phyloP scores from a whole-genome alignment of 192 early-diverging fungal species.

The Coemansia sp. region DNA sequence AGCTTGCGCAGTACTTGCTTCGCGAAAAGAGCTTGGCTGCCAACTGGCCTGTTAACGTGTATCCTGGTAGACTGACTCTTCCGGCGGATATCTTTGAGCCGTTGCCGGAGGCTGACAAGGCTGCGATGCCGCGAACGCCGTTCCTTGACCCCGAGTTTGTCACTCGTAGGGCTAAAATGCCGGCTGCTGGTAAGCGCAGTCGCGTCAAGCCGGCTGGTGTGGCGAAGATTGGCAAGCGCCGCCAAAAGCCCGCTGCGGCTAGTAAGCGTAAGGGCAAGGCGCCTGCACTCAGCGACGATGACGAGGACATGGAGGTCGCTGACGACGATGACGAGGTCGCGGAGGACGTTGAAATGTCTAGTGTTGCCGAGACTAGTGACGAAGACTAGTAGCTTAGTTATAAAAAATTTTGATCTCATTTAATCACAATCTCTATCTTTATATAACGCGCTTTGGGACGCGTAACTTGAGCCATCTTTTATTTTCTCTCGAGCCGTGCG shows the following conservation, averaged over 20 bases:
- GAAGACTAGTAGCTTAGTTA: neutral
- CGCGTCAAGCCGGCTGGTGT: slow-evolving; percentile 8
- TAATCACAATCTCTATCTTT: neutral
- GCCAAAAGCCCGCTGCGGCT: neutral
- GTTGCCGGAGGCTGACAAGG: slow-evolving; percentile 13
- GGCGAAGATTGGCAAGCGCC: neutral
- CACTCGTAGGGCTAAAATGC: slow-evolving; percentile 22
- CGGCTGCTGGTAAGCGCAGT: slow-evolving; percentile 24
- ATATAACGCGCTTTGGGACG: neutral
- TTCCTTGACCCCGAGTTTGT: slow-evolving; percentile 42
- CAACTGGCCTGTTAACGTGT: slow-evolving; percentile 79
- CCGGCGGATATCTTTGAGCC: slow-evolving; percentile 68
- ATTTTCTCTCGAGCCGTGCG: neutral
- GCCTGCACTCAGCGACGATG: neutral
- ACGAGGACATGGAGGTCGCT: slow-evolving; percentile 2
- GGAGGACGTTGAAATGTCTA: slow-evolving; percentile 25
- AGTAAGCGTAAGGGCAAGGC: slow-evolving; percentile 22
- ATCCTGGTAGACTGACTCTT: slow-evolving; percentile 68
- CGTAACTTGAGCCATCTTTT: neutral
- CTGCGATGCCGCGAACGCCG: slow-evolving; percentile 12
- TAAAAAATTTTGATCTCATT: neutral
- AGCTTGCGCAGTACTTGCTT: slow-evolving; percentile 79
- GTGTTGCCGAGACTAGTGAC: slow-evolving; percentile 29
- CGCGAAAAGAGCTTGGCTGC: slow-evolving; percentile 69
- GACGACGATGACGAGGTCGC: slow-evolving; percentile 18